Conservation (phyloP, 148 eudicot genomes). For the Rhododendron griersonianum region DNA sequence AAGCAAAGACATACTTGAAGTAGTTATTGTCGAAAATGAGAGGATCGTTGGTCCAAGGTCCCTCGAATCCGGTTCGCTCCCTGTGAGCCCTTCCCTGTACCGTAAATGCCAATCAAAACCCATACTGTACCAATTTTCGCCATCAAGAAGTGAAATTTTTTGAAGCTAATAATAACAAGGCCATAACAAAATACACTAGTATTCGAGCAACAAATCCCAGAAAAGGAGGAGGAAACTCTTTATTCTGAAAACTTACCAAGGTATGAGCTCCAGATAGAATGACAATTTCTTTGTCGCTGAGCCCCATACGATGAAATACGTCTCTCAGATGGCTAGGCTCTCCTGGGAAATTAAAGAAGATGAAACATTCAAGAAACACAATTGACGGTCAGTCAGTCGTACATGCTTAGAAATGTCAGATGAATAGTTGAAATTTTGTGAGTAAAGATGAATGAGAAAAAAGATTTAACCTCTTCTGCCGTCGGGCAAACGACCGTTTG, state of each 20-base stretch:
- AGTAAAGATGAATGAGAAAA: neutral
- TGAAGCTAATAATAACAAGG: neutral
- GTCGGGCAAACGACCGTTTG: conserved; percentile 89
- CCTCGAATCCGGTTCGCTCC: conserved; percentile 93
- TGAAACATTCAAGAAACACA: neutral
- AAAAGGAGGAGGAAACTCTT: neutral
- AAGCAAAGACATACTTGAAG: conserved; percentile 46
- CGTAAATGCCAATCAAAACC: neutral
- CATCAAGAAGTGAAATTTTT: neutral
- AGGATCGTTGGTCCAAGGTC: conserved; percentile 87
- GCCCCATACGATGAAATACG: conserved; percentile 86
- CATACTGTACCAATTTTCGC: neutral
- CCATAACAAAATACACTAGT: neutral
- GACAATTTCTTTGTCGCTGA: conserved; percentile 76
- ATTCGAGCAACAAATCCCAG: neutral
- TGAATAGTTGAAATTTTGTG: neutral
- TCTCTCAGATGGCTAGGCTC: conserved; percentile 64
- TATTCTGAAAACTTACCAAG: conserved; percentile 39
- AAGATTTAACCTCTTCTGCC: conserved; percentile 58
- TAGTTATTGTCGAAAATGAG: conserved; percentile 79
- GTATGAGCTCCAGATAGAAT: conserved; percentile 91
- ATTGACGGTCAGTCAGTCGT: neutral
- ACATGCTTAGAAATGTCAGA: too few species aligned
- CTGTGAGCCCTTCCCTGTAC: conserved; percentile 87
- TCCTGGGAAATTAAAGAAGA: conserved; percentile 34